Evolutionary conservation across 177 flowering plant species (phyloP).

Genomic region (Vitis hybrid): DNA sequence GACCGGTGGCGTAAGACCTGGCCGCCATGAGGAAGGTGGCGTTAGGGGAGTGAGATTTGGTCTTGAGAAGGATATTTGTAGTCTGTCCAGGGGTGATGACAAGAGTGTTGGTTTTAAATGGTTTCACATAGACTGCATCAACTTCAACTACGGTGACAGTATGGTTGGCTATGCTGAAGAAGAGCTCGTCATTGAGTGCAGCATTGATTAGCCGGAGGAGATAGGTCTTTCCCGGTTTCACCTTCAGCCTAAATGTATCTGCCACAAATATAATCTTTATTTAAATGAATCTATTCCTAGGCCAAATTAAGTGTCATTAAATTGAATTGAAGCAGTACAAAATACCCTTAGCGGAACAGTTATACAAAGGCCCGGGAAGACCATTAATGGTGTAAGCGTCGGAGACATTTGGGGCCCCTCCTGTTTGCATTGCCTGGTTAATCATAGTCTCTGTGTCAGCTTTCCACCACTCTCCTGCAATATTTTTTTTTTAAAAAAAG

Average conservation of each 20-base stretch:
- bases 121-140: constrained; percentile 41
- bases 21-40: constrained; percentile 36
- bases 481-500: background rate
- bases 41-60: constrained; percentile 25
- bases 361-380: constrained; percentile 38
- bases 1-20: constrained; percentile 35
- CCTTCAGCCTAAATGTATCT: constrained; percentile 42
- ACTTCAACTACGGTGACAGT: constrained; percentile 37
- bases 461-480: constrained; percentile 55
- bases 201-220: constrained; percentile 43
- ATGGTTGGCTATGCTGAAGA: constrained; percentile 51
- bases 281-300: too few species aligned
- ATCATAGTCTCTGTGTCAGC: constrained; percentile 39
- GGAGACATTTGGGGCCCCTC: constrained; percentile 42
- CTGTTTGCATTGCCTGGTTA: constrained; percentile 37
- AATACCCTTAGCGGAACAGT: constrained; percentile 41
- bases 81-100: constrained; percentile 47
- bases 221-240: constrained; percentile 38
- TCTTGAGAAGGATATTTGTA: constrained; percentile 35
- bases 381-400: constrained; percentile 51
- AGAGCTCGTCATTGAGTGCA: constrained; percentile 42
- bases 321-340: background rate
- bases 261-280: background rate
- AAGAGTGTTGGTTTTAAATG: constrained; percentile 24
- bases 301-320: too few species aligned